Evolutionary conservation across 2,329 filamentous ascomycete species (phyloP).

Genomic region (Coleophoma crateriformis): DNA sequence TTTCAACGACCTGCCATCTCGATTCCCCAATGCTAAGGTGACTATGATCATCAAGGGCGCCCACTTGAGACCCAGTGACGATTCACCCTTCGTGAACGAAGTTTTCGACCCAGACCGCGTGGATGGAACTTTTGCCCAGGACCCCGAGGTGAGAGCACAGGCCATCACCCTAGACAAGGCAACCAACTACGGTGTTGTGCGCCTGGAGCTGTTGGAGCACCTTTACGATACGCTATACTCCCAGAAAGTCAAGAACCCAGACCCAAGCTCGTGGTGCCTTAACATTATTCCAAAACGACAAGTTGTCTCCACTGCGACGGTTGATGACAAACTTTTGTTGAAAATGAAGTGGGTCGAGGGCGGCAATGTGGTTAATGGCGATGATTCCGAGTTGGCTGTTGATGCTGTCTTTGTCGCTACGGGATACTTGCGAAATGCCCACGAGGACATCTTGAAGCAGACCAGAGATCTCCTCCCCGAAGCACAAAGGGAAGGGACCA

Average conservation of each 20-base stretch:
- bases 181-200: conserved; percentile 90
- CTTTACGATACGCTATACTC: conserved; percentile 84
- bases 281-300: conserved; percentile 44
- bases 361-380: conserved; percentile 23
- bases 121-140: conserved; percentile 65
- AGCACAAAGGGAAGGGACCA: neutral
- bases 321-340: conserved; percentile 1
- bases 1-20: conserved; percentile 74
- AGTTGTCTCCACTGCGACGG: neutral
- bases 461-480: conserved; percentile 59
- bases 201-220: conserved; percentile 77
- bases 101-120: conserved; percentile 86
- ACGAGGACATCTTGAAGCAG: conserved; percentile 67
- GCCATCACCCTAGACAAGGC: conserved; percentile 65
- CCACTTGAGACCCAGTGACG: conserved; percentile 81
- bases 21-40: conserved; percentile 76
- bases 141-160: conserved; percentile 50
- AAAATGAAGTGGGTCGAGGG: conserved; percentile 1
- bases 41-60: conserved; percentile 73
- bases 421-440: conserved; percentile 72
- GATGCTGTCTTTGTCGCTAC: conserved; percentile 80
- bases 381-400: conserved; percentile 50
- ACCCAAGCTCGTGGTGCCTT: conserved; percentile 74
- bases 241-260: conserved; percentile 64
- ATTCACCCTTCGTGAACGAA: conserved; percentile 66